Evolutionary conservation across 1,139 yeast species (phyloP), one percentile per base, ranked within the genome.

Genomic region (Geotrichum histeridarum): DNA sequence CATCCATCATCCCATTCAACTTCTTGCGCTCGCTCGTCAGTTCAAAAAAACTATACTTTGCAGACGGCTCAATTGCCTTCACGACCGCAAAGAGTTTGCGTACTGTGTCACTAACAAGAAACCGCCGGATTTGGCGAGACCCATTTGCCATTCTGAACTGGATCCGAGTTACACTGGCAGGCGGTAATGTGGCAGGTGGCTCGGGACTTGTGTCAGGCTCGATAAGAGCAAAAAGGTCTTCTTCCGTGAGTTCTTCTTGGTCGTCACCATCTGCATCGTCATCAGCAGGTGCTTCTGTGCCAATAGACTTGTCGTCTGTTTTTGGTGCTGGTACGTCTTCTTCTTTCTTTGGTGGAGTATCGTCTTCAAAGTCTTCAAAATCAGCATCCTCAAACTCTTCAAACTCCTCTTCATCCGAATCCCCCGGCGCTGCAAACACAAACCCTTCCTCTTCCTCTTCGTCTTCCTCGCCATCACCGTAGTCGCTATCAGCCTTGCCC

Each of bases 111-210:
- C 72, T 66, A 9, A 78, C 64, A 12, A 71, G 71, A 63, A 93
- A 86, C 60, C 88, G 79, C 57, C 89, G 84, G 14, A 93, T 84
- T 12, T 84, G 72, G 59, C 98, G 76, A 54, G 84, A 79, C 18
- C 98, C 98, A 63, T 85, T 89, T 17, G 94, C 95, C 45, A 89
- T 80, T 57, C 97, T 77, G 22, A 93, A 78, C 69, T 93, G 99
- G 22, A 93, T 79, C 63, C 98, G 76, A 1, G 96, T 88, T 1
- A 82, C 78, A 0, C 78, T 70, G 2, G 77, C 77, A 0, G 82
- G 77, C 4, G 27, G 27, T 22, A 22, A 22, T 14, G 77, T 74
- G 4, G 70, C 69, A 0, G 81, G 73, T 0, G 93, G 89, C 61
- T 87, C 96, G 0, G 72, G 71, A 56, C 82, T 82, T 36, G 77